These are phyloP conservation scores for Epicoccum sorghinum DNA, from an alignment of 2,329 filamentous ascomycete species.

Conservation along the genomic window DNA sequence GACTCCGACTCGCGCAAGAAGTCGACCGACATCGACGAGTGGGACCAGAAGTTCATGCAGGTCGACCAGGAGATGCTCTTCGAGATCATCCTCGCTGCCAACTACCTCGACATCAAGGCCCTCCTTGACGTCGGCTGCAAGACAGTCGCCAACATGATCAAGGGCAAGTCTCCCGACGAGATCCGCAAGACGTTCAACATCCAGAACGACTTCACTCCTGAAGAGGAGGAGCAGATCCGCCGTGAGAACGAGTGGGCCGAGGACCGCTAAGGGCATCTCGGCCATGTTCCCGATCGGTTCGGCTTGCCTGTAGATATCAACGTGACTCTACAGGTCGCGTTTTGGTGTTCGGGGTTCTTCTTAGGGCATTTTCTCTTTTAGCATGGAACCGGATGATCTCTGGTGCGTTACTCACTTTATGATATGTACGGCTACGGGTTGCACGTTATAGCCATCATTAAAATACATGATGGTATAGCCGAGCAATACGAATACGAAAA, in stretches of 20 bases:
- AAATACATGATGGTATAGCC: not conserved
- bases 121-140: conserved; percentile 98
- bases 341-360: conserved; percentile 17
- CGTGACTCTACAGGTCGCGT: not conserved
- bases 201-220: conserved; percentile 97
- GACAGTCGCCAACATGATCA: conserved; percentile 99
- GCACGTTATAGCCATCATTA: not conserved
- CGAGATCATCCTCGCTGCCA: conserved; percentile 96
- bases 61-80: conserved; percentile 99
- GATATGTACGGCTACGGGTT: conserved; percentile 8
- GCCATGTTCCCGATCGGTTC: not conserved
- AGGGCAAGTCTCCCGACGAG: conserved; percentile 99
- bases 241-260: conserved; percentile 61
- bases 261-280: conserved; percentile 39
- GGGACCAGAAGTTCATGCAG: conserved; percentile 99
- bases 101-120: conserved; percentile 99
- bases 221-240: conserved; percentile 94
- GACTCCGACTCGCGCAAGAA: conserved; percentile 95
- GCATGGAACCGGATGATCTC: conserved; percentile 9
- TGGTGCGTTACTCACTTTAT: conserved; percentile 6
- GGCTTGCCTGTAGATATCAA: not conserved
- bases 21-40: conserved; percentile 98
- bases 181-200: conserved; percentile 99
- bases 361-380: conserved; percentile 11
- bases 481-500: conserved; percentile 4